Base-by-base conservation (phyloP, 2,329 filamentous ascomycete genomes). In the Cladosporium sp. region DNA sequence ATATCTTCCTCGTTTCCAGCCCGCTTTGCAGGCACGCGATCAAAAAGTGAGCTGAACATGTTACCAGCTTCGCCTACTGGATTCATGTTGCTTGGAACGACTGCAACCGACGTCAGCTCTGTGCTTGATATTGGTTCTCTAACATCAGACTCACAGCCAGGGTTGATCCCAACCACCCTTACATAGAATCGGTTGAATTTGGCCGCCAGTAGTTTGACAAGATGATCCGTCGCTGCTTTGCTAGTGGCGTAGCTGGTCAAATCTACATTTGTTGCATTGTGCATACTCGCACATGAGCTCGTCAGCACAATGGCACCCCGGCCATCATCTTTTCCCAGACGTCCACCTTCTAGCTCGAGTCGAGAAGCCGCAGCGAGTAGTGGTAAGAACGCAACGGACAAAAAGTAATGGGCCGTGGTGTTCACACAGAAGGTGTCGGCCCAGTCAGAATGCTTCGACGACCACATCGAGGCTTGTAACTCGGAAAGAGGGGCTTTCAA, bases 171-270 rank as follows among this genome's bases (percentile, higher is more conserved):
- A 53, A 75, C 73, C n/a, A 81, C 79, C 49, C 80, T 70, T 14
- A 81, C 77, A 72, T 81, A 81, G 68, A 77, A 80, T 60, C 75
- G 73, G 25, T 72, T 73, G 65, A 82, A 84, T 68, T 85, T 85
- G 7, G 78, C 76, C 6, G 83, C 83, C 64, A 85, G 67, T 63
- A 85, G 70, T 58, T 70, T 76, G 2, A 84, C 82, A 16, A 84
- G 69, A 75, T 85, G 83, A 71, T 85, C 83, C 1, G 82, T 84
- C 0, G 81, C 83, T 1, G 83, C 83, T 68, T 85, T 85, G 67
- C 81, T 84, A 0, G 79, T 71, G 0, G 82, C 82, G 66, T 85
- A 85, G 68, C 80, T 83, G 5, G 81, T 84, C 70, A 85, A 72
- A 66, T 85, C 83, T 3, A 85, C 76, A 67, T 85, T 85, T 1